Evolutionary conservation across 805 yeast genomes (phyloP), one percentile per base, ranked within the genome.

Genomic region (Starmerella gropengiesseri): DNA sequence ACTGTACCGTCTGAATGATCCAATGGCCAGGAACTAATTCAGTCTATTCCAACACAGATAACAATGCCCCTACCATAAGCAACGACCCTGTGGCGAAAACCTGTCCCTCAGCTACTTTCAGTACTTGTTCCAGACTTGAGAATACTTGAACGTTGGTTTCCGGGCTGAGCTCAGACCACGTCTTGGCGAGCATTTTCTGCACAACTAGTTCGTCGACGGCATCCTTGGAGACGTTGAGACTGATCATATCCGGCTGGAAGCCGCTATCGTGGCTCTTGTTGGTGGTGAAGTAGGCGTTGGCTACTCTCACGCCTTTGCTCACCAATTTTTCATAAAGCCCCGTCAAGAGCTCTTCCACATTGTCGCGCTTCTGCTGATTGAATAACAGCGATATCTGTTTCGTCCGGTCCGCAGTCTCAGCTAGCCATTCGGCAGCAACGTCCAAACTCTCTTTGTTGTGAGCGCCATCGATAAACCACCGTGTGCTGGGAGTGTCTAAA

Each of bases 391-490:
- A 73, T 47, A 56, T 52, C 23, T 58, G 57, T n/a, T 57, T 54
- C 1, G 55, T 52, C 14, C 21, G 27, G 7, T 59, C 51, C 2
- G 32, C 40, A 2, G 46, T 55, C 5, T 58, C 53, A 28, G 61
- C 64, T 54, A 80, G 84, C 99, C 99, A 91, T 8, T 62, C 63
- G 0, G 89, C 70, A 0, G 95, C 82, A n/a, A 78, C 93, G 23
- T 68, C 68, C 19, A 93, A 73, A 46, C 95, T 82, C 55, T 91
- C 99, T 35, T 71, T 64, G 0, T 98, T 91, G 55, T 91, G 99
- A 0, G 98, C 97, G 16, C 99, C 99, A 63, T 91, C 99, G 13
- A 89, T 63, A 50, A 64, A 78, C 94, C 95, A 91, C n/a, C 71
- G 73, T 14, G 79, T 62, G 13, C 64, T 61, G 20, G 66, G 65